These are phyloP conservation scores for Trapa bicornis DNA, from an alignment of 345 rosid genomes.

Conservation along the genomic window DNA sequence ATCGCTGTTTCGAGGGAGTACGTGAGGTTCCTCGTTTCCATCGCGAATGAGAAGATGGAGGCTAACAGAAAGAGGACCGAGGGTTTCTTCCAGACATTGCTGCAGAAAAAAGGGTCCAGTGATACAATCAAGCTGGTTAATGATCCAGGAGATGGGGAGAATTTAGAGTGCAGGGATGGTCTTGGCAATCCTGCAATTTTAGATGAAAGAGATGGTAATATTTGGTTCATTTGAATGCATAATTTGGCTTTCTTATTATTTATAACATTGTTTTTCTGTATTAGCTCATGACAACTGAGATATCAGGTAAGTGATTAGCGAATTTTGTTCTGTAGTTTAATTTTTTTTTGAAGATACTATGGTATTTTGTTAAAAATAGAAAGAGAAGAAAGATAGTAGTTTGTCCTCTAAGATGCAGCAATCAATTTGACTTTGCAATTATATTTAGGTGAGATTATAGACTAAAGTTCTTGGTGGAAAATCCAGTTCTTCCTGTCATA, in stretches of 20 bases:
- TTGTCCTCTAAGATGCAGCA: not conserved
- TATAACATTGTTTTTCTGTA: not conserved
- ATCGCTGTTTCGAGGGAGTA: conserved; percentile 52
- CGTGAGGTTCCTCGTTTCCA: conserved; percentile 50
- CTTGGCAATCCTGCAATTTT: conserved; percentile 9
- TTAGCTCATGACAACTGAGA: not conserved
- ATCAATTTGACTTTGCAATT: not conserved
- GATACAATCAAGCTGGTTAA: conserved; percentile 7
- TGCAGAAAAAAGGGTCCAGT: conserved; percentile 11
- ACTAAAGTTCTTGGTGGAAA: not conserved
- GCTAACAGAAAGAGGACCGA: conserved; percentile 62
- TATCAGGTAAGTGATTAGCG: not conserved
- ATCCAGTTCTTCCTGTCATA: not conserved
- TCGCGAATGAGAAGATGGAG: conserved; percentile 83
- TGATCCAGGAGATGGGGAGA: conserved; percentile 9
- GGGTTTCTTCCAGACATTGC: conserved; percentile 40
- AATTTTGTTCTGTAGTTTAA: not conserved
- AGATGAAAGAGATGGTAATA: conserved; percentile 10
- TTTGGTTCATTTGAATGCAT: not conserved
- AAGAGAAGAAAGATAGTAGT: not conserved
- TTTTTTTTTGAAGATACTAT: too few species aligned
- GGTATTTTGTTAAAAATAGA: too few species aligned
- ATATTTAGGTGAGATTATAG: not conserved
- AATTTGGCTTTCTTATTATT: not conserved
- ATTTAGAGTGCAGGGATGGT: conserved; percentile 7